Conservation (phyloP, 495 filamentous ascomycete species). For the Neurospora sp. region DNA sequence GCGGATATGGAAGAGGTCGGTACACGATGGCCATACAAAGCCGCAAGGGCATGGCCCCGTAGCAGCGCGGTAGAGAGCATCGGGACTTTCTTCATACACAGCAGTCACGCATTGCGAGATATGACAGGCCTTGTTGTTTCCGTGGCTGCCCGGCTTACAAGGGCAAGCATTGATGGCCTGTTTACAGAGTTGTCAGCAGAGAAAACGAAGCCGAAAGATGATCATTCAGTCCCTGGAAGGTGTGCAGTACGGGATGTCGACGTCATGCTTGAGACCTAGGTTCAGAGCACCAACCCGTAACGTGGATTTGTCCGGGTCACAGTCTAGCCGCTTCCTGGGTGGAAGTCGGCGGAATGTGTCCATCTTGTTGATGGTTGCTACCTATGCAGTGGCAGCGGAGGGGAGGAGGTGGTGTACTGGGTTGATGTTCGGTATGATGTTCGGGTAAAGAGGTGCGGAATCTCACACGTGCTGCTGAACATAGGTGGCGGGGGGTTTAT, state of each 20-base stretch:
- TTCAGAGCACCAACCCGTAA: neutral
- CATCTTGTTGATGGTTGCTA: neutral
- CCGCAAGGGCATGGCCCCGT: conserved; percentile 14
- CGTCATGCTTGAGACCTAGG: neutral
- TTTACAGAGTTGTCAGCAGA: neutral
- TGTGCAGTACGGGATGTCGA: neutral
- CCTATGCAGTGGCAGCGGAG: neutral
- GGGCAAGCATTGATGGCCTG: conserved; percentile 13
- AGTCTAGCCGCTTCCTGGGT: neutral
- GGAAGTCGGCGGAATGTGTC: neutral
- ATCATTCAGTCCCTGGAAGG: neutral
- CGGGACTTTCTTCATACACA: conserved; percentile 3
- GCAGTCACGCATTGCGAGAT: conserved; percentile 13
- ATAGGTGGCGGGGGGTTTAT: neutral
- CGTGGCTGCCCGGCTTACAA: conserved; percentile 10
- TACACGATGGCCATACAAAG: conserved; percentile 16
- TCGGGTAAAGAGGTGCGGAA: neutral
- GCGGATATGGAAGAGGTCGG: conserved; percentile 6
- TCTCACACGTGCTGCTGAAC: neutral
- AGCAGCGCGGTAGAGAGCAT: conserved; percentile 4
- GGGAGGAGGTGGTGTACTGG: neutral
- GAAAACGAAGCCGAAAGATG: neutral
- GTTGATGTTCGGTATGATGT: neutral
- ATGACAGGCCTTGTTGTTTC: conserved; percentile 19
- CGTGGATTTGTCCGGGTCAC: neutral